Percentiles rank a stretch among this genome's conserved stretches.
These are phyloP conservation scores for Alternaria rosae DNA, from an alignment of 2,329 filamentous ascomycete genomes.

Conservation along the genomic window DNA sequence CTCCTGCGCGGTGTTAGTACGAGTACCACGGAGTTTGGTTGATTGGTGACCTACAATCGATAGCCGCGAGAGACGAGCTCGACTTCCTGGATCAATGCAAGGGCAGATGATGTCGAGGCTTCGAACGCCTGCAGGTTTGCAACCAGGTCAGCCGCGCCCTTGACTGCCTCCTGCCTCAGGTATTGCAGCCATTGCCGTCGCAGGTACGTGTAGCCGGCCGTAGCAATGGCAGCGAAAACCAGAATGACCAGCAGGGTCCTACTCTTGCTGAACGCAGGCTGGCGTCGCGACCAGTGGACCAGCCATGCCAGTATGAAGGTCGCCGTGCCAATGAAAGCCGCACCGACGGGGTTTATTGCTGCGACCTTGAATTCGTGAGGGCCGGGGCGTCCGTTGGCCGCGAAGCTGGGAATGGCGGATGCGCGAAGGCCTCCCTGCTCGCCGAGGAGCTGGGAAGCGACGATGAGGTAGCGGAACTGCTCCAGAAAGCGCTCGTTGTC, in stretches of 20 bases:
- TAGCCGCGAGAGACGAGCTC: conserved; percentile 93
- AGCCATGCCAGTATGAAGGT: conserved; percentile 71
- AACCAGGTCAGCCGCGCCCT: conserved; percentile 73
- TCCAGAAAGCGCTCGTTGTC: conserved; percentile 89
- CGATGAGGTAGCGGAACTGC: conserved; percentile 90
- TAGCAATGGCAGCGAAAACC: conserved; percentile 61
- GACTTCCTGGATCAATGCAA: conserved; percentile 91
- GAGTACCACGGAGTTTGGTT: neutral
- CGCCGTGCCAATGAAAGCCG: conserved; percentile 67
- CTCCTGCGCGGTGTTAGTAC: conserved; percentile 64
- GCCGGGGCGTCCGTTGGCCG: conserved; percentile 29
- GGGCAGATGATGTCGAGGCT: conserved; percentile 74
- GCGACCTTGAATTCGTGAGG: conserved; percentile 50
- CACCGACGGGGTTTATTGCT: conserved; percentile 68
- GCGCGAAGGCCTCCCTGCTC: conserved; percentile 58
- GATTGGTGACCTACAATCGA: conserved; percentile 67
- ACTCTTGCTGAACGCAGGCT: conserved; percentile 63
- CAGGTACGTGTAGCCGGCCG: conserved; percentile 74
- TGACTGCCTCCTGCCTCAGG: conserved; percentile 75
- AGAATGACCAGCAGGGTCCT: conserved; percentile 57
- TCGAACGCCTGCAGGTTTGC: conserved; percentile 82
- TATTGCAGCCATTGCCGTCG: conserved; percentile 83
- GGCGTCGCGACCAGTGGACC: conserved; percentile 72
- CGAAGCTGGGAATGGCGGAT: conserved; percentile 37
- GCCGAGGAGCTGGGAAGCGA: conserved; percentile 87